Base-by-base conservation (phyloP, 306 rosid species). In the Arachis stenosperma region DNA sequence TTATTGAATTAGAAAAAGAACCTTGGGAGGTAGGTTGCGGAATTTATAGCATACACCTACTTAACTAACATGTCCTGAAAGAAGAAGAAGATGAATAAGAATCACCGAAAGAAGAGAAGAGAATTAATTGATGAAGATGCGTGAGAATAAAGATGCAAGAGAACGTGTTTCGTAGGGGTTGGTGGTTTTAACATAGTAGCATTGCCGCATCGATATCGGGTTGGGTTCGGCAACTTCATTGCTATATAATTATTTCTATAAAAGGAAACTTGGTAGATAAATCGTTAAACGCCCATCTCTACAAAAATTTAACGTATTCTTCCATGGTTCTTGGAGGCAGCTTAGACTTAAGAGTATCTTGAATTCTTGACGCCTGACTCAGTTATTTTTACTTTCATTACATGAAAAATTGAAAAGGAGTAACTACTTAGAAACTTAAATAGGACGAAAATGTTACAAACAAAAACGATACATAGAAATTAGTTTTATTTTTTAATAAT, bases 131-230 rank as follows among this genome's bases (percentile, higher is more conserved):
- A 44, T 56, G 41, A 57, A 17, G 44, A 50, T 70, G 43, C 43
- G 29, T 43, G 7, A 11, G 55, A 56, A 2, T 56, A 7, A 66
- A 4, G 43, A 51, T 17, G 65, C 57, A 44, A 46, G 4, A 6
- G 9, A 43, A 71, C 57, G 66, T 71, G 75, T 57, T 43, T 11
- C 57, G 2, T 44, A 71, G n/a, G 75, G 15, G 46, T 71, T 71
- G n/a, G 42, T 27, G 3, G 37, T 33, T 22, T 22, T 2, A 33
- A 33, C 37, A 33, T 33, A 33, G 3, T 58, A 40, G 56, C 30
- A 27, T 42, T 8, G 65, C 56, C 65, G 27, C 15, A 10, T 41
- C 9, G n/a, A 27, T 1, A 44, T 57, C 46, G 57, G 66, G 57
- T 43, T 54, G 65, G 43, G 33, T 61, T 54, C 11, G 2, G 9